Evolutionary conservation across 768 basidiomycete genomes (phyloP), one percentile per base, ranked within the genome.

Genomic region (Nidula microcarpa): DNA sequence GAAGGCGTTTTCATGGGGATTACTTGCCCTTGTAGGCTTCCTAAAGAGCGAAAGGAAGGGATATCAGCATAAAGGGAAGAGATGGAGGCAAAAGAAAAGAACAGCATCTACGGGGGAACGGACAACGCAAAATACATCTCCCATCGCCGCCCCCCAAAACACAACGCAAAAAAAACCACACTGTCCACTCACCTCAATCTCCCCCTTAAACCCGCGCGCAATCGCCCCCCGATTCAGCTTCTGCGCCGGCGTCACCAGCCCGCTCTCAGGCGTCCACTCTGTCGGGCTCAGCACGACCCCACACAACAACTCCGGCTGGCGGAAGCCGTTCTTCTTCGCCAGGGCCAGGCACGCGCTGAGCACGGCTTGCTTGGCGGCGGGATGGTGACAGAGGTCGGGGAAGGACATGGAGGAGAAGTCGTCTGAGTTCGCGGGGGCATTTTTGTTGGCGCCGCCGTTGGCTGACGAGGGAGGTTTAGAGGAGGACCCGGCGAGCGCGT

Each of bases 261-360:
- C 94, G 55, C 67, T 90, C 76, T 95, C 89, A 0, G 94, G 91
- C 5, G 92, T 94, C 94, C 94, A 95, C 70, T 94, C 92, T 4
- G 94, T 89, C 32, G 86, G 64, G 5, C 87, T 87, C 61, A 96
- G 68, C 16, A 96, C 79, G 30, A 94, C 87, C 18, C 77, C 84
- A 64, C 88, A 83, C 33, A 95, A 70, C 50, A 85, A 68, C 72
- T 96, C 93, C 72, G 87, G 81, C 43, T 76, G 62, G 73, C 90
- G 93, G 70, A 96, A 88, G 3, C 85, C 87, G 50, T 79, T 86
- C 81, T 89, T 94, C 84, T 88, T 94, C 11, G 91, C 95, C 4
- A 85, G 69, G 4, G 72, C 74, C 59, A 93, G 93, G 65, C 87
- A 84, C 61, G 91, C 87, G 61, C 85, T 87, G 65, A 93, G 62